Conservation (phyloP, 83 land plant species). For the Larix sibirica region DNA sequence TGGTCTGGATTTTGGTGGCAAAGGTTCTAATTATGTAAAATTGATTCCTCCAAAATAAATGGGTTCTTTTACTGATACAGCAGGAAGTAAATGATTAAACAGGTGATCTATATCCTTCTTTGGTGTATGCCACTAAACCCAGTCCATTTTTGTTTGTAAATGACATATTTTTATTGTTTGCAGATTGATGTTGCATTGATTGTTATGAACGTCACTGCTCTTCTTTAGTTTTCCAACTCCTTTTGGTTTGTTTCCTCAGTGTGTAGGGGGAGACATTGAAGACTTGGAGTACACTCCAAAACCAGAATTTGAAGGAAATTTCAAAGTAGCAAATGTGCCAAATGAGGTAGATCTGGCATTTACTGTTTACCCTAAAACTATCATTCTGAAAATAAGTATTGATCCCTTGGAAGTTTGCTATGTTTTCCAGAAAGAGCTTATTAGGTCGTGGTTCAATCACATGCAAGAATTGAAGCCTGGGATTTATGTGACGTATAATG, state of each 20-base stretch:
- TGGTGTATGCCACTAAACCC: neutral
- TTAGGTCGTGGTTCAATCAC: conserved; percentile 79
- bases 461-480: conserved; percentile 97
- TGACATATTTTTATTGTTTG: neutral
- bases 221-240: neutral
- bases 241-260: conserved; percentile 38
- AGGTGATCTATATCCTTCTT: neutral
- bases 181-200: neutral
- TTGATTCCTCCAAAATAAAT: neutral
- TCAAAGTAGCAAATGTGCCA: conserved; percentile 84
- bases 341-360: conserved; percentile 66
- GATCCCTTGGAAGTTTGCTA: conserved; percentile 11
- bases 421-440: conserved; percentile 72
- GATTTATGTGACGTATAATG: conserved; percentile 96
- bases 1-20: neutral
- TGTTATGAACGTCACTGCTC: neutral
- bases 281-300: conserved; percentile 98
- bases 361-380: neutral
- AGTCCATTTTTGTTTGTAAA: neutral
- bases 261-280: conserved; percentile 96
- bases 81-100: neutral
- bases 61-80: neutral
- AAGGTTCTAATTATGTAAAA: neutral
- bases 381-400: neutral
- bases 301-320: conserved; percentile 93